Evolutionary conservation across 352 stramenopile genomes (phyloP).

Genomic region (Phytopythium aichiense): DNA sequence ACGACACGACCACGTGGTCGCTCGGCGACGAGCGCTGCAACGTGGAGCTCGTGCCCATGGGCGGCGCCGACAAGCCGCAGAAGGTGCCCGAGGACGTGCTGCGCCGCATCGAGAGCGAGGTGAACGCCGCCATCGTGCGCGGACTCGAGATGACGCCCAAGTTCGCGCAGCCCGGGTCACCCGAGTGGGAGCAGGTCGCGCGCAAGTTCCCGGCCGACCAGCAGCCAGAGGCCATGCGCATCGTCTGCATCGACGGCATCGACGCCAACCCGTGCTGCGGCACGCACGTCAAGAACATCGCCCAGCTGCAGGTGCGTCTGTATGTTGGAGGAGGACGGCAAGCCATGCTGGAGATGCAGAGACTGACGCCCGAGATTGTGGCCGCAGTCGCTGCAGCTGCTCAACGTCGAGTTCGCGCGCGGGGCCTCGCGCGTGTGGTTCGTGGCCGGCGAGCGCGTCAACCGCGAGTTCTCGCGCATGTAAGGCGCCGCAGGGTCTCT

Average conservation of each 20-base stretch:
- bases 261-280: conserved; percentile 88
- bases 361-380: background rate
- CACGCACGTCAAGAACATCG: conserved; percentile 76
- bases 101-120: conserved; percentile 56
- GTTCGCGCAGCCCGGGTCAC: conserved; percentile 45
- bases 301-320: conserved; percentile 45
- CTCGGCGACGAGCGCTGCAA: conserved; percentile 69
- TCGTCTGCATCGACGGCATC: conserved; percentile 81
- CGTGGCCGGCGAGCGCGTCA: conserved; percentile 74
- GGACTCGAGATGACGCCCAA: conserved; percentile 53
- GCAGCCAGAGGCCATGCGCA: conserved; percentile 63
- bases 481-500: conserved; percentile 7
- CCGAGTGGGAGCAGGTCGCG: conserved; percentile 54
- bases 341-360: too few species aligned
- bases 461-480: conserved; percentile 75
- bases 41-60: conserved; percentile 67
- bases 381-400: conserved; percentile 51
- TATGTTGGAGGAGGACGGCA: background rate
- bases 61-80: conserved; percentile 3
- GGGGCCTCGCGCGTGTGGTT: conserved; percentile 78
- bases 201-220: conserved; percentile 52
- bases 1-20: conserved; percentile 80
- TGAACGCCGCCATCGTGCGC: conserved; percentile 72
- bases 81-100: conserved; percentile 41
- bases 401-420: conserved; percentile 68